phyloP scores from a whole-genome alignment of 257 asterid genomes.

The Jasminum sambac region DNA sequence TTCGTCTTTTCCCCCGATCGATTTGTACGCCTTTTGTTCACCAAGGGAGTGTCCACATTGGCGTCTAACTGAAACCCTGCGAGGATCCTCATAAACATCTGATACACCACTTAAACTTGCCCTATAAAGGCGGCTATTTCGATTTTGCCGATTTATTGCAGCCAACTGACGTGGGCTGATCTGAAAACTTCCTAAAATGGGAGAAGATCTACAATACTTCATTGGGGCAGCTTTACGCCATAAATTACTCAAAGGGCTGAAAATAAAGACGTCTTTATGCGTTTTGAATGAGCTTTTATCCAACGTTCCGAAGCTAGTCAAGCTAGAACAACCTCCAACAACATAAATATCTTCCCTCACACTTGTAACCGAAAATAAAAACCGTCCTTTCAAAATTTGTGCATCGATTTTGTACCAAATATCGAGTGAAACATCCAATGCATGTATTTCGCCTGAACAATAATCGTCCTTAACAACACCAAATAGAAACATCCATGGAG shows the following conservation, averaged over 20 bases:
- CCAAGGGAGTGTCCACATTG: conserved; percentile 63
- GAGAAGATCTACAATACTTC: conserved; percentile 86
- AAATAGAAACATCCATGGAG: conserved; percentile 81
- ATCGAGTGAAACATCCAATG: conserved; percentile 65
- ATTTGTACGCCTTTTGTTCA: conserved; percentile 50
- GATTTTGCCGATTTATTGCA: conserved; percentile 56
- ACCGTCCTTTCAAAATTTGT: conserved; percentile 69
- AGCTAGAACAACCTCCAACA: conserved; percentile 94
- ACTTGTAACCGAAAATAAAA: conserved; percentile 72
- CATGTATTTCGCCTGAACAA: conserved; percentile 93
- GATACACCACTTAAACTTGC: conserved; percentile 66
- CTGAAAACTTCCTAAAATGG: conserved; percentile 71
- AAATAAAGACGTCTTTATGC: conserved; percentile 75
- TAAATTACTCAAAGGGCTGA: conserved; percentile 66
- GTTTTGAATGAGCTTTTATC: conserved; percentile 89
- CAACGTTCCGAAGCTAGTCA: conserved; percentile 76
- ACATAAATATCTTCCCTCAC: conserved; percentile 62
- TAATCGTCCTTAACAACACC: conserved; percentile 78
- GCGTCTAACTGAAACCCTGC: conserved; percentile 79
- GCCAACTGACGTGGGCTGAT: conserved; percentile 51
- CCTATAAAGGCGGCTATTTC: conserved; percentile 58
- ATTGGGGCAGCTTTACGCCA: conserved; percentile 85
- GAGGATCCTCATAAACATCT: conserved; percentile 97
- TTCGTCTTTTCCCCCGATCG: conserved; percentile 45
- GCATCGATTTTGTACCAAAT: conserved; percentile 86